Conservation (phyloP, 306 rosid genomes). For the Vachellia pachyceras region DNA sequence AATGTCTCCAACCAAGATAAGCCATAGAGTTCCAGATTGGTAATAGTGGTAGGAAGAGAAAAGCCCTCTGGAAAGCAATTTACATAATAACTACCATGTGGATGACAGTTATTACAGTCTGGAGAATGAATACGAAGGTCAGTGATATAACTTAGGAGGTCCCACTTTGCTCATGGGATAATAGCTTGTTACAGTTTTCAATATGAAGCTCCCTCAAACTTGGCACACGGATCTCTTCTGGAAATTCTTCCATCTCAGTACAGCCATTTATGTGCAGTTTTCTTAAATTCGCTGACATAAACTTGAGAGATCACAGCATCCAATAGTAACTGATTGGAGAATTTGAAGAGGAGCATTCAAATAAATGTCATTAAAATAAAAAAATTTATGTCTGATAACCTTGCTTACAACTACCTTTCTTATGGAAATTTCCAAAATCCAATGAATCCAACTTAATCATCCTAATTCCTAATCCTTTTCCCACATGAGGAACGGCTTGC, state of each 20-base stretch:
- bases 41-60: constrained; percentile 21
- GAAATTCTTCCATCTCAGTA: neutral
- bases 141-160: neutral
- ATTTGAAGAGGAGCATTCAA: neutral
- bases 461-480: too few species aligned
- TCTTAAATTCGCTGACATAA: neutral
- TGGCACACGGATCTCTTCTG: neutral
- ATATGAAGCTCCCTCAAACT: neutral
- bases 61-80: neutral
- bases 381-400: too few species aligned
- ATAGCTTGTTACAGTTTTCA: neutral
- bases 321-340: neutral
- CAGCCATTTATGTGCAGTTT: neutral
- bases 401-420: too few species aligned
- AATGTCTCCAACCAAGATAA: neutral
- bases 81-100: neutral
- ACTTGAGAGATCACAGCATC: neutral
- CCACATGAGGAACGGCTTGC: too few species aligned
- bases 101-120: too few species aligned
- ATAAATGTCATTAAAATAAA: too few species aligned
- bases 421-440: too few species aligned
- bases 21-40: accelerated
- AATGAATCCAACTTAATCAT: too few species aligned
- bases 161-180: neutral
- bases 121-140: neutral